These are phyloP conservation scores for Hypoxylon crocopeplum DNA, from an alignment of 495 filamentous ascomycete genomes.

Conservation along the genomic window DNA sequence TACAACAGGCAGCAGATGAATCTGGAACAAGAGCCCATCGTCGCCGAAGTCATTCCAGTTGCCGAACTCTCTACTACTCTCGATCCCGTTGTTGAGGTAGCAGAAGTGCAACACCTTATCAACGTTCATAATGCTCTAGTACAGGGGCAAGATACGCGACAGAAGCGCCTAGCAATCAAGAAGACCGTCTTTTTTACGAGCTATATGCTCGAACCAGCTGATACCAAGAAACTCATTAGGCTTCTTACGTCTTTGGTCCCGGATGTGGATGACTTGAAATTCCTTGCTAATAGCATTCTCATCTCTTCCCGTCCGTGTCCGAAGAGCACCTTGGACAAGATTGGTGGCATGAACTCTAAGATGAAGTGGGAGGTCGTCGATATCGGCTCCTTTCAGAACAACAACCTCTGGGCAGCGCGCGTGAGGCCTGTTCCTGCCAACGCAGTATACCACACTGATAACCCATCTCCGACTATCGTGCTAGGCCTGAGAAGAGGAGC, in stretches of 20 bases:
- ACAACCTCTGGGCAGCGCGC: conserved; percentile 85
- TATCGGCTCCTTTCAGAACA: conserved; percentile 74
- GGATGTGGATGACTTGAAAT: conserved; percentile 71
- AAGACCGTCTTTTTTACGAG: conserved; percentile 93
- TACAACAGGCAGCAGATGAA: conserved; percentile 67
- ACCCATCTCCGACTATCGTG: conserved; percentile 74
- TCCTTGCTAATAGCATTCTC: conserved; percentile 88
- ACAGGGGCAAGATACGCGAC: conserved; percentile 36
- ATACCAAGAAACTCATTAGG: conserved; percentile 71
- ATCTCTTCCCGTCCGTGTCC: conserved; percentile 79
- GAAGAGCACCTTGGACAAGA: conserved; percentile 71
- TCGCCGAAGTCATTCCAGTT: conserved; percentile 85
- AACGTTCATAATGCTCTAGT: conserved; percentile 77
- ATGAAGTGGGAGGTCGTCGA: conserved; percentile 84
- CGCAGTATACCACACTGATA: conserved; percentile 74
- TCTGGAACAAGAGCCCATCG: conserved; percentile 64
- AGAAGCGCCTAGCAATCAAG: conserved; percentile 70
- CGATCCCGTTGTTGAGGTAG: conserved; percentile 83
- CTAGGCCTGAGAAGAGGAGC: conserved; percentile 74
- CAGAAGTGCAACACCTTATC: conserved; percentile 87
- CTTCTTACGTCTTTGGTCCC: conserved; percentile 67
- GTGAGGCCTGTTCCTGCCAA: conserved; percentile 73
- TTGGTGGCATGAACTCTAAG: conserved; percentile 84
- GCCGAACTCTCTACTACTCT: conserved; percentile 75
- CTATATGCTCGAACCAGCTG: conserved; percentile 76